Percentiles rank a stretch among this genome's conserved stretches.
phyloP scores from a whole-genome alignment of 495 filamentous ascomycete species.

The Trypethelium eluteriae region DNA sequence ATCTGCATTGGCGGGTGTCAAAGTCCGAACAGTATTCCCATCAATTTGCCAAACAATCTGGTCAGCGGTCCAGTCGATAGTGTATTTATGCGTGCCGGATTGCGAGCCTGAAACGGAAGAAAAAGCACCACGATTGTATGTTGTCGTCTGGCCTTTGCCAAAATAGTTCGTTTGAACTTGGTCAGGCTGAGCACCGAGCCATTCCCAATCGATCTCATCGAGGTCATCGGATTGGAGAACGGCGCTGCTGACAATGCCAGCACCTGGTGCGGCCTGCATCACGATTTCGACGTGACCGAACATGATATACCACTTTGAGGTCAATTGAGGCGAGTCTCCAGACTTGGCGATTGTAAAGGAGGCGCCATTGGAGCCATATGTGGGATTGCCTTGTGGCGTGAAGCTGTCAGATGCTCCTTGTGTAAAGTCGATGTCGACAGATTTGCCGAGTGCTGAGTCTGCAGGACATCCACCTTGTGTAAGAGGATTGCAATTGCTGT shows the following conservation, averaged over 20 bases:
- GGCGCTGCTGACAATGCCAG: slow-evolving; percentile 73
- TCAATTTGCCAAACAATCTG: slow-evolving; percentile 70
- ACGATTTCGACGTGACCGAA: slow-evolving; percentile 64
- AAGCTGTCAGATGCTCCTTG: slow-evolving; percentile 54
- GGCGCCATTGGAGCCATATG: slow-evolving; percentile 50
- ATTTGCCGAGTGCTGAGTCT: slow-evolving; percentile 53
- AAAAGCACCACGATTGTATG: slow-evolving; percentile 55
- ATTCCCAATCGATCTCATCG: slow-evolving; percentile 90
- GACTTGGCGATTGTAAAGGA: slow-evolving; percentile 64
- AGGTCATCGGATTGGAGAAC: slow-evolving; percentile 77
- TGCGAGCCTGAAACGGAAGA: slow-evolving; percentile 48
- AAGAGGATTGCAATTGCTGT: slow-evolving; percentile 56
- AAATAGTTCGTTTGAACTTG: slow-evolving; percentile 76
- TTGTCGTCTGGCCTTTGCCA: slow-evolving; percentile 67
- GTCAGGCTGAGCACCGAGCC: slow-evolving; percentile 45
- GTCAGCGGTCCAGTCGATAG: slow-evolving; percentile 71
- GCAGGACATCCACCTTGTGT: slow-evolving; percentile 54
- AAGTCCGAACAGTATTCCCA: slow-evolving; percentile 55
- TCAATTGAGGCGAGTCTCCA: slow-evolving; percentile 67
- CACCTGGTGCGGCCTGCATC: slow-evolving; percentile 64
- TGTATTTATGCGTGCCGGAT: slow-evolving; percentile 68
- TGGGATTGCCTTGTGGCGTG: slow-evolving; percentile 47
- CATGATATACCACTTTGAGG: slow-evolving; percentile 68
- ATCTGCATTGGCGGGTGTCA: slow-evolving; percentile 56
- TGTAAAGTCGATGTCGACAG: slow-evolving; percentile 59